Conservation (phyloP, 345 rosid genomes). For the Lepidium sativum region DNA sequence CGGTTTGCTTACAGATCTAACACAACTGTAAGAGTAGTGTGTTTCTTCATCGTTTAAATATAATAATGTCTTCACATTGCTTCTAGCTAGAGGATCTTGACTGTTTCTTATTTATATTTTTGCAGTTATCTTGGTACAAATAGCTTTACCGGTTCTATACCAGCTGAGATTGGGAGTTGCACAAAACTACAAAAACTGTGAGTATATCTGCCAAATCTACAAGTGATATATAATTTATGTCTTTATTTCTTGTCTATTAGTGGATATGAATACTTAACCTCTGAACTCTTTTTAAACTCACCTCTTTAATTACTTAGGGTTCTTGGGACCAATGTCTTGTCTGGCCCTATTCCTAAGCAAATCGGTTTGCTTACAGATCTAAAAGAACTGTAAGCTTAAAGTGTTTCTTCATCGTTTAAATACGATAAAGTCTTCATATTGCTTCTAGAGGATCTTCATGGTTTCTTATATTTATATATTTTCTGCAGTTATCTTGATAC, state of each 20-base stretch:
- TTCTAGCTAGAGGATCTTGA: not conserved
- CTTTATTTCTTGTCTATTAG: too few species aligned
- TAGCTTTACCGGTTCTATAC: conserved; percentile 45
- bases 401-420: not conserved
- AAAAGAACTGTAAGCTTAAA: too few species aligned
- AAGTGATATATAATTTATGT: not conserved
- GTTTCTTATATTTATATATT: not conserved
- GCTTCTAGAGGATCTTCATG: not conserved
- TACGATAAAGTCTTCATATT: too few species aligned
- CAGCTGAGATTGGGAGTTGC: too few species aligned
- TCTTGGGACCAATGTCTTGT: too few species aligned
- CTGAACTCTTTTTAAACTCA: too few species aligned
- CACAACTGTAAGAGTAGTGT: conserved; percentile 35
- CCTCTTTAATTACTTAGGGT: too few species aligned
- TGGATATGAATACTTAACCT: too few species aligned
- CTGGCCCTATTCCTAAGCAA: too few species aligned
- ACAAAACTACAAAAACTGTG: too few species aligned
- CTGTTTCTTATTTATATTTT: not conserved
- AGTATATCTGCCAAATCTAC: not conserved
- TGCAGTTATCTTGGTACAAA: conserved; percentile 41
- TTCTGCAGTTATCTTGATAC: not conserved
- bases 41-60: not conserved
- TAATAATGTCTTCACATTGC: not conserved
- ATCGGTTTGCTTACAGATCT: too few species aligned
- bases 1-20: conserved; percentile 48